These are phyloP conservation scores for Exutisphaerella laricina DNA, from an alignment of 2,329 filamentous ascomycete species.

Conservation along the genomic window DNA sequence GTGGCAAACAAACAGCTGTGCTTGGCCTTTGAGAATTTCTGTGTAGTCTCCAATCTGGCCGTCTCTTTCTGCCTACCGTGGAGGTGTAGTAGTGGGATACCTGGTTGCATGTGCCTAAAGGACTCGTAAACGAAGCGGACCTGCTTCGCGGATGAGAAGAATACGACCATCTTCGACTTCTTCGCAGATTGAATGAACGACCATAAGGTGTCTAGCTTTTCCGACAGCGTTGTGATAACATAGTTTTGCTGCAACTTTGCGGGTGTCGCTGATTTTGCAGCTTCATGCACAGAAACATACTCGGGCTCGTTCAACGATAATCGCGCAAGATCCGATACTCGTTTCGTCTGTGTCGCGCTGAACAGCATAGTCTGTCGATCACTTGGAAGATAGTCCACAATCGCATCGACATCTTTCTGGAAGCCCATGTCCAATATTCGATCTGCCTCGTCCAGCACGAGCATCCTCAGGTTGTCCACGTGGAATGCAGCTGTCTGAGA, in stretches of 20 bases:
- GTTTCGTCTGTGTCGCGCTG: constrained; percentile 92
- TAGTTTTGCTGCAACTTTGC: constrained; percentile 85
- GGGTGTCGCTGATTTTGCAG: constrained; percentile 73
- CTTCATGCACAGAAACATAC: constrained; percentile 90
- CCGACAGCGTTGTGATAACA: constrained; percentile 72
- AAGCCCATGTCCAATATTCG: constrained; percentile 98
- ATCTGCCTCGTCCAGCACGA: constrained; percentile 94
- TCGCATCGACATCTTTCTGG: constrained; percentile 80
- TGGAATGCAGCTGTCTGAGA: constrained; percentile 89
- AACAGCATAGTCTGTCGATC: constrained; percentile 88
- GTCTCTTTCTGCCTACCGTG: constrained; percentile 92
- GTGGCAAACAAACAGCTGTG: constrained; percentile 89
- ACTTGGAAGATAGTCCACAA: constrained; percentile 83
- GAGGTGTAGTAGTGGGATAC: constrained; percentile 86
- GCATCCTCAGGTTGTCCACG: constrained; percentile 82
- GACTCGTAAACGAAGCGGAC: constrained; percentile 94
- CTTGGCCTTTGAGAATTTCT: constrained; percentile 73
- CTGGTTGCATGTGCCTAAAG: constrained; percentile 87
- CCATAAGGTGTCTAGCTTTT: constrained; percentile 89
- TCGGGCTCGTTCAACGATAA: constrained; percentile 85
- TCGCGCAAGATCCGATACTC: constrained; percentile 84
- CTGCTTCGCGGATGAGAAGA: constrained; percentile 91
- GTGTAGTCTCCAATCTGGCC: constrained; percentile 80
- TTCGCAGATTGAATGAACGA: constrained; percentile 88
- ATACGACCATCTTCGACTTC: constrained; percentile 92